These are phyloP conservation scores for Neurospora terricola DNA, from an alignment of 495 filamentous ascomycete species.

Conservation along the genomic window DNA sequence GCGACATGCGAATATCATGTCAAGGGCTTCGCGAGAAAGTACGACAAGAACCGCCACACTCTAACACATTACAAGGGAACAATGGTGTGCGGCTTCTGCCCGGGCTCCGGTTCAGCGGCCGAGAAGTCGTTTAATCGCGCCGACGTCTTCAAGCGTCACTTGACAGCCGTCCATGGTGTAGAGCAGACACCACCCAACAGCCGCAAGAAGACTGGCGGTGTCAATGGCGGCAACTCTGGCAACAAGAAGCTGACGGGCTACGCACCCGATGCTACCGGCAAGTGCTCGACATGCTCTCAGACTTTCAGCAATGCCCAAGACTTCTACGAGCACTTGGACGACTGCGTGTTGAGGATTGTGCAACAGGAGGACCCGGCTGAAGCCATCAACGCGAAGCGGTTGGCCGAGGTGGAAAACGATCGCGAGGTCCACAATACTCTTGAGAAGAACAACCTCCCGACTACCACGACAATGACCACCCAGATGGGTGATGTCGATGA, in stretches of 20 bases:
- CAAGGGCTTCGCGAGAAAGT: constrained; percentile 91
- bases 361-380: constrained; percentile 95
- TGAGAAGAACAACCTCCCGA: constrained; percentile 64
- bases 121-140: constrained; percentile 99
- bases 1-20: constrained; percentile 88
- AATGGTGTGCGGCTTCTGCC: constrained; percentile 99
- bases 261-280: constrained; percentile 70
- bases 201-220: constrained; percentile 55
- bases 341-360: constrained; percentile 95
- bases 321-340: constrained; percentile 98
- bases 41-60: constrained; percentile 97
- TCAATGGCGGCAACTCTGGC: constrained; percentile 18
- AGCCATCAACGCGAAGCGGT: constrained; percentile 81
- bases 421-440: constrained; percentile 74
- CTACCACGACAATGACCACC: constrained; percentile 41
- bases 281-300: constrained; percentile 87
- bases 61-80: constrained; percentile 98
- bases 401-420: constrained; percentile 76
- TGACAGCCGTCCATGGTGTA: constrained; percentile 89
- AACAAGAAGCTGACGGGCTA: constrained; percentile 53
- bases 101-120: constrained; percentile 79
- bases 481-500: constrained; percentile 60
- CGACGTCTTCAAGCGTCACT: constrained; percentile 96
- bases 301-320: constrained; percentile 94
- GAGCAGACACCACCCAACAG: constrained; percentile 96